These are phyloP conservation scores for Citrus inodora DNA, from an alignment of 345 rosid species.

Conservation along the genomic window DNA sequence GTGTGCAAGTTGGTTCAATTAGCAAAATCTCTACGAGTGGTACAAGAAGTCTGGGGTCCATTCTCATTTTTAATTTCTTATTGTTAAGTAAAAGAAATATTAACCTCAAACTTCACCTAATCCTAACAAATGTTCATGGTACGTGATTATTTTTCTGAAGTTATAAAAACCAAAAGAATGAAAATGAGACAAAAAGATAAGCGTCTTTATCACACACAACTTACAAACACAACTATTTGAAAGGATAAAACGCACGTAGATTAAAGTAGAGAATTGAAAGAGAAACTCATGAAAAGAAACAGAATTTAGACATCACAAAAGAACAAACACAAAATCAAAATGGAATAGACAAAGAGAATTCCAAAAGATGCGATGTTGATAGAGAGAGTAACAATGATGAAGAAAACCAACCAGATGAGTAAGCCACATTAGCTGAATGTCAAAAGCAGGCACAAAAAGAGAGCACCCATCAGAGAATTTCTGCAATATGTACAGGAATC, in stretches of 20 bases:
- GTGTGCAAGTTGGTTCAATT: background rate
- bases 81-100: background rate
- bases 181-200: background rate
- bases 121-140: background rate
- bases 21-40: background rate
- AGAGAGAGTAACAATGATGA: background rate
- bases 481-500: constrained; percentile 51
- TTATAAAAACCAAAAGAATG: background rate
- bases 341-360: background rate
- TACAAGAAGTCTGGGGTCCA: background rate
- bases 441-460: constrained; percentile 57
- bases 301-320: background rate
- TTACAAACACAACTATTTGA: background rate
- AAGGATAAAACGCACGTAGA: background rate
- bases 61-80: background rate
- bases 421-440: constrained; percentile 77
- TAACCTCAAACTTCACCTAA: background rate
- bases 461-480: constrained; percentile 43
- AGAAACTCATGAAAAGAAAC: background rate
- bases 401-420: constrained; percentile 60
- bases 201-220: background rate
- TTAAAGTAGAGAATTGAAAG: background rate
- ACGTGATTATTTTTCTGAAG: background rate
- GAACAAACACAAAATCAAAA: constrained; percentile 12
- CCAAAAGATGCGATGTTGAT: background rate